Percentiles rank a stretch among this genome's conserved stretches.
Conservation (phyloP, 2,329 filamentous ascomycete genomes). For the Phaeoacremonium minimum region DNA sequence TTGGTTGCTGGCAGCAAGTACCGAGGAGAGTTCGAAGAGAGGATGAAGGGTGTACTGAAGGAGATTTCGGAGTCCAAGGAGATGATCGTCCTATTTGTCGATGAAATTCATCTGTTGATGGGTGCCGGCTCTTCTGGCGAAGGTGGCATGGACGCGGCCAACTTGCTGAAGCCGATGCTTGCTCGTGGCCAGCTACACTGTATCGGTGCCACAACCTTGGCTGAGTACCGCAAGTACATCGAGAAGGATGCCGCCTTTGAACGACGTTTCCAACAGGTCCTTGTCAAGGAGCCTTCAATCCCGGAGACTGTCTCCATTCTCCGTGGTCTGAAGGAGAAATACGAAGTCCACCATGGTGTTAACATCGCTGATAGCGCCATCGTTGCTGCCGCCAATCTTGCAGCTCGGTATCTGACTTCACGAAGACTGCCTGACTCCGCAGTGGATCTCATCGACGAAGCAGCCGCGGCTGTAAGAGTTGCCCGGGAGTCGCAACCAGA, state of each 20-base stretch:
- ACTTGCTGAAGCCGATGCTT: conserved; percentile 96
- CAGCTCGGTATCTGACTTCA: conserved; percentile 87
- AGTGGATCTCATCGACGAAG: conserved; percentile 94
- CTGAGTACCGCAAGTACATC: conserved; percentile 97
- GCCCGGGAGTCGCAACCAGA: conserved; percentile 95
- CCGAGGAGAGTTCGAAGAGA: conserved; percentile 96
- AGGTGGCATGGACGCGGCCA: conserved; percentile 97
- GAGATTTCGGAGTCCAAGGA: conserved; percentile 94
- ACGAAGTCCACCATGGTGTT: conserved; percentile 97
- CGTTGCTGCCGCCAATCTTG: conserved; percentile 85
- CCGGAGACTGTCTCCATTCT: conserved; percentile 93
- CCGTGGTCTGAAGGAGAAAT: conserved; percentile 96
- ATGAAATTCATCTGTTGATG: conserved; percentile 98
- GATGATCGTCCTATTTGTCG: conserved; percentile 96
- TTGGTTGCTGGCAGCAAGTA: conserved; percentile 98
- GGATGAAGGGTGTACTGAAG: conserved; percentile 98
- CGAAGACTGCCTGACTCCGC: conserved; percentile 92
- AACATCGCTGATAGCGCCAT: conserved; percentile 93
- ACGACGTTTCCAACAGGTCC: conserved; percentile 95
- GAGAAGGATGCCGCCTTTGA: conserved; percentile 98
- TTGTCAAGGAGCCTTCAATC: conserved; percentile 91
- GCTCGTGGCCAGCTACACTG: conserved; percentile 95
- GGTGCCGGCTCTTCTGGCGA: conserved; percentile 91
- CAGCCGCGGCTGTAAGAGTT: conserved; percentile 92
- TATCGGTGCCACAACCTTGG: conserved; percentile 92